phyloP scores from a whole-genome alignment of 192 early-diverging fungal species.

The Entomortierella chlamydospora region DNA sequence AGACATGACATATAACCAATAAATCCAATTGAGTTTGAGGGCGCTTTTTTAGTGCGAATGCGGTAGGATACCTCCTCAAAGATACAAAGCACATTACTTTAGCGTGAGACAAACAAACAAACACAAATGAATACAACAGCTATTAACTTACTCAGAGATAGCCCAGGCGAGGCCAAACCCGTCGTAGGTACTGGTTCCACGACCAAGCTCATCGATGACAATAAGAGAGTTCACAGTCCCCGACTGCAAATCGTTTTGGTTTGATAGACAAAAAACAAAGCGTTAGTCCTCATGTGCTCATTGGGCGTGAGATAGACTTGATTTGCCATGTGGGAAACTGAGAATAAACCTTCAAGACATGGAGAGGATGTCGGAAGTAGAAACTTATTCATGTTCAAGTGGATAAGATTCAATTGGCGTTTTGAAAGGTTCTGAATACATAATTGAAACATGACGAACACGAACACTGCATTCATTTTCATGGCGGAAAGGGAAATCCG shows the following conservation, averaged over 20 bases:
- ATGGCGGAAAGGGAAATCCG: too few relatives aligned
- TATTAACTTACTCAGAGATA: conserved; percentile 83
- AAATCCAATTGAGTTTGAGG: background rate
- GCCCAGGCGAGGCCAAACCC: conserved; percentile 99
- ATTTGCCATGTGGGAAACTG: conserved; percentile 9
- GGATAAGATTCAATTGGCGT: background rate
- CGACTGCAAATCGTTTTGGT: conserved; percentile 66
- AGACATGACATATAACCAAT: too few relatives aligned
- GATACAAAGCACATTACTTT: background rate
- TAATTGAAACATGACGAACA: background rate
- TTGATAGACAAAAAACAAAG: background rate
- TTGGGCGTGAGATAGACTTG: background rate
- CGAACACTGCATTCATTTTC: too few relatives aligned
- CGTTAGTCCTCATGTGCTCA: background rate
- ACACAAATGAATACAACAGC: background rate
- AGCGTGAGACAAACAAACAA: background rate
- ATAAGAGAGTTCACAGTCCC: conserved; percentile 88
- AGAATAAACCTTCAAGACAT: background rate
- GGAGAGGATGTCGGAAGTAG: background rate
- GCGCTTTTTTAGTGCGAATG: background rate
- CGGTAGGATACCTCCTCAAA: background rate
- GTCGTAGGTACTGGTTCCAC: conserved; percentile 98
- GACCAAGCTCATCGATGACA: conserved; percentile 95
- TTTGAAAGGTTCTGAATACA: background rate
- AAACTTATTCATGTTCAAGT: too few relatives aligned